Evolutionary conservation across 208 protist genomes (phyloP).

Genomic region (Leptomonas pyrrhocoris): DNA sequence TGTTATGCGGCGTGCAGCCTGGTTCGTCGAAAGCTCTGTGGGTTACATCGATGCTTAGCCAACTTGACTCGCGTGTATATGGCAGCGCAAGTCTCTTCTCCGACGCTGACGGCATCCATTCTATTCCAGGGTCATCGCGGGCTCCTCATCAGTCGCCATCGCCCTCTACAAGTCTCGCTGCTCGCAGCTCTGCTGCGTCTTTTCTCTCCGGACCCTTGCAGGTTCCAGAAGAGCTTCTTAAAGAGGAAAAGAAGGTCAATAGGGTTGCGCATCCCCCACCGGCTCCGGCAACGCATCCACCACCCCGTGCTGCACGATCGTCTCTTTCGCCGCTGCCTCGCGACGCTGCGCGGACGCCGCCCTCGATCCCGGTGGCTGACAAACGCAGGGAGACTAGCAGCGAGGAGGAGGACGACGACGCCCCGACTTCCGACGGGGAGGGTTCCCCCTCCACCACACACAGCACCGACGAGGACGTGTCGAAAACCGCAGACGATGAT

Average conservation of each 20-base stretch:
- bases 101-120: neutral
- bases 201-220: slow-evolving; percentile 1
- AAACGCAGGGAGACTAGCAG: neutral
- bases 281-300: neutral
- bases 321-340: neutral
- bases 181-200: neutral
- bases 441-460: neutral
- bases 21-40: slow-evolving; percentile 49
- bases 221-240: neutral
- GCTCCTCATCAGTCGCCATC: neutral
- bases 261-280: neutral
- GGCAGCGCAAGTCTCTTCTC: neutral
- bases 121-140: neutral
- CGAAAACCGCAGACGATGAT: neutral
- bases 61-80: slow-evolving; percentile 17
- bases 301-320: neutral
- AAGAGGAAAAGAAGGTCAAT: neutral
- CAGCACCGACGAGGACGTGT: neutral
- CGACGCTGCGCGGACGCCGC: neutral
- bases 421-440: neutral
- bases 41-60: slow-evolving; percentile 38
- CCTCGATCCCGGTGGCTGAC: neutral
- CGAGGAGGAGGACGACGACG: neutral
- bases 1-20: slow-evolving; percentile 60
- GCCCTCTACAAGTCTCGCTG: neutral